These are phyloP conservation scores for Colletotrichum tofieldiae DNA, from an alignment of 2,329 filamentous ascomycete genomes.

Conservation along the genomic window DNA sequence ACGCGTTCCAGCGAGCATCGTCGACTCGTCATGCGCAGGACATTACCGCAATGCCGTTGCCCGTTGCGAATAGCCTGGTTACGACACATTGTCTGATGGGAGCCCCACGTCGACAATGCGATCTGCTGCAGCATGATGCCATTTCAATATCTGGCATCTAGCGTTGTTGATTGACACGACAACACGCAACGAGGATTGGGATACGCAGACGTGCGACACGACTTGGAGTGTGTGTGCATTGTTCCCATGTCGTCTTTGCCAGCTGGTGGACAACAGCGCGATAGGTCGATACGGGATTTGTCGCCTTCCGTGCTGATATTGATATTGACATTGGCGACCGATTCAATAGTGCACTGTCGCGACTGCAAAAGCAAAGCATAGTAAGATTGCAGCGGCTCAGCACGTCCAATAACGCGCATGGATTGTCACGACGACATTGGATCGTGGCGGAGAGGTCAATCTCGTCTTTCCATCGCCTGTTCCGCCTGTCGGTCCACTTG, in stretches of 20 bases:
- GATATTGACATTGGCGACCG: slow-evolving; percentile 11
- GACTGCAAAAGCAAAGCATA: slow-evolving; percentile 37
- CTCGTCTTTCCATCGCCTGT: slow-evolving; percentile 41
- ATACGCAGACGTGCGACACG: slow-evolving; percentile 28
- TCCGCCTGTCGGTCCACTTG: slow-evolving; percentile 37
- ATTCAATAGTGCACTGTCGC: slow-evolving; percentile 33
- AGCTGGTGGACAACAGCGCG: background rate
- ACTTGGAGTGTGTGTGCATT: slow-evolving; percentile 12
- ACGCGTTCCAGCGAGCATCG: slow-evolving; percentile 29
- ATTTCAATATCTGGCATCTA: slow-evolving; percentile 16
- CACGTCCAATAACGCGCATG: slow-evolving; percentile 26
- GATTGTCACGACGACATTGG: slow-evolving; percentile 40
- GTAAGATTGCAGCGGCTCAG: slow-evolving; percentile 39
- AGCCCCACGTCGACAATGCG: slow-evolving; percentile 33
- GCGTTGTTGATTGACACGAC: background rate
- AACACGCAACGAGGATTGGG: background rate
- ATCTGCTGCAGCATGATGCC: slow-evolving; percentile 34
- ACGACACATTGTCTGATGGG: slow-evolving; percentile 21
- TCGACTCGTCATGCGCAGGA: slow-evolving; percentile 35
- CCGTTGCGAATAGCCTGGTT: slow-evolving; percentile 29
- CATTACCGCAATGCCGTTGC: slow-evolving; percentile 40
- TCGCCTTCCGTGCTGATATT: background rate
- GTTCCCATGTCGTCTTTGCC: background rate
- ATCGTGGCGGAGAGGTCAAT: slow-evolving; percentile 41
- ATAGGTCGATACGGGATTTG: background rate